These are phyloP conservation scores for Hebeloma cylindrosporum DNA, from an alignment of 768 basidiomycete species.

Conservation along the genomic window DNA sequence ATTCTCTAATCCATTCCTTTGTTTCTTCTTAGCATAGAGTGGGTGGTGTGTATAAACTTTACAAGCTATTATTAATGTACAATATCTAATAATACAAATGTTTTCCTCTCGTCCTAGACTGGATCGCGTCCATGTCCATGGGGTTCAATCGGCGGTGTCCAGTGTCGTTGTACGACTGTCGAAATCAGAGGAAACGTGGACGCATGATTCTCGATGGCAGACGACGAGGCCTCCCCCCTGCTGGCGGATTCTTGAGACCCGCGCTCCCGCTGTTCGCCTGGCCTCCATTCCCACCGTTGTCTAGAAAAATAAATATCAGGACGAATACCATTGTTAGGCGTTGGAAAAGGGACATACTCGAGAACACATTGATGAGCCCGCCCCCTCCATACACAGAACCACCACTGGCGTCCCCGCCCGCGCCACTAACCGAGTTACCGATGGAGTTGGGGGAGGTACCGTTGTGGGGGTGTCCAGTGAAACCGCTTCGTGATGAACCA, in stretches of 20 bases:
- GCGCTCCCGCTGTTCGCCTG: slow-evolving; percentile 31
- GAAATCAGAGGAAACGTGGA: not conserved
- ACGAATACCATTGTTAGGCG: slow-evolving; percentile 4
- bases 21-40: no score
- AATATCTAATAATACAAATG: slow-evolving; percentile 1
- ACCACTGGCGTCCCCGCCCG: slow-evolving; percentile 33
- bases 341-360: slow-evolving; percentile 24
- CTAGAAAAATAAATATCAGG: slow-evolving; percentile 25
- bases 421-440: slow-evolving; percentile 19
- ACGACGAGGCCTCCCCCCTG: no score
- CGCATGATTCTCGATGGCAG: no score
- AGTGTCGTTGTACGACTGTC: not conserved
- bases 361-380: slow-evolving; percentile 31
- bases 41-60: no score
- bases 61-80: no score
- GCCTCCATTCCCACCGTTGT: slow-evolving; percentile 38
- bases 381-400: slow-evolving; percentile 29
- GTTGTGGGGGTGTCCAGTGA: not conserved
- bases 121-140: no score
- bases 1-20: no score
- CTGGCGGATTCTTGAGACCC: slow-evolving; percentile 2
- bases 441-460: slow-evolving; percentile 10
- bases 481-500: slow-evolving; percentile 2
- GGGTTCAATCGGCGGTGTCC: no score
- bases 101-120: not conserved